These are phyloP conservation scores for Globisporangium cylindrosporum DNA, from an alignment of 352 stramenopile species.

Conservation along the genomic window DNA sequence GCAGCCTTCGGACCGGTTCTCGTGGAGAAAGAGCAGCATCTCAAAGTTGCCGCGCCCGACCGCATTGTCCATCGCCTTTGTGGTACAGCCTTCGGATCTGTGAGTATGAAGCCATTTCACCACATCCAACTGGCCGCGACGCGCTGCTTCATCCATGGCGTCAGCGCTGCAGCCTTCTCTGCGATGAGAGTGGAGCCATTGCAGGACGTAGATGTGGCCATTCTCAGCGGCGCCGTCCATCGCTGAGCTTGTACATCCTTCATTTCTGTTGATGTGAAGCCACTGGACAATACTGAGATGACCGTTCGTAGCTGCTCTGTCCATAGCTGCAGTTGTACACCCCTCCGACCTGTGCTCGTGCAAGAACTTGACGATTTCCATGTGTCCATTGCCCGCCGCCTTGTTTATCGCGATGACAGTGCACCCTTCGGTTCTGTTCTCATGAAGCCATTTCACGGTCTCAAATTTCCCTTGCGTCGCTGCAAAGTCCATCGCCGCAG, in stretches of 20 bases:
- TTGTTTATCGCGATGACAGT: background rate
- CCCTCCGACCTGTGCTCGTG: background rate
- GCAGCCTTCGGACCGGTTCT: too few species aligned
- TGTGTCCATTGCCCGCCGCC: background rate
- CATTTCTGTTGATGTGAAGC: background rate
- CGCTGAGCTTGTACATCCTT: background rate
- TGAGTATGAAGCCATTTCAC: too few species aligned
- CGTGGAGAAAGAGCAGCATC: background rate
- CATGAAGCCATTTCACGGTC: background rate
- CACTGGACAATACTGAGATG: too few species aligned
- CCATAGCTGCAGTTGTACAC: background rate
- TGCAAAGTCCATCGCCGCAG: conserved; percentile 16
- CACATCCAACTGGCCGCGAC: too few species aligned
- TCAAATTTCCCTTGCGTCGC: background rate
- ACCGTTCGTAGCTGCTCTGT: too few species aligned
- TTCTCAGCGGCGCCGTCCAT: conserved; percentile 2
- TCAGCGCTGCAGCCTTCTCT: too few species aligned
- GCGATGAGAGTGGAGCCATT: background rate
- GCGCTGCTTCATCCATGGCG: too few species aligned
- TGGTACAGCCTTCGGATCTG: background rate
- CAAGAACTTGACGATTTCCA: background rate
- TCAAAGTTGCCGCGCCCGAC: conserved; percentile 6
- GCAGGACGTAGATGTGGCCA: background rate
- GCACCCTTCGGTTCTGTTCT: conserved; percentile 1
- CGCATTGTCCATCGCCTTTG: background rate